Percentiles rank a stretch among this genome's conserved stretches.
These are phyloP conservation scores for Pseudomassariella vexata DNA, from an alignment of 2,329 filamentous ascomycete genomes.

Conservation along the genomic window DNA sequence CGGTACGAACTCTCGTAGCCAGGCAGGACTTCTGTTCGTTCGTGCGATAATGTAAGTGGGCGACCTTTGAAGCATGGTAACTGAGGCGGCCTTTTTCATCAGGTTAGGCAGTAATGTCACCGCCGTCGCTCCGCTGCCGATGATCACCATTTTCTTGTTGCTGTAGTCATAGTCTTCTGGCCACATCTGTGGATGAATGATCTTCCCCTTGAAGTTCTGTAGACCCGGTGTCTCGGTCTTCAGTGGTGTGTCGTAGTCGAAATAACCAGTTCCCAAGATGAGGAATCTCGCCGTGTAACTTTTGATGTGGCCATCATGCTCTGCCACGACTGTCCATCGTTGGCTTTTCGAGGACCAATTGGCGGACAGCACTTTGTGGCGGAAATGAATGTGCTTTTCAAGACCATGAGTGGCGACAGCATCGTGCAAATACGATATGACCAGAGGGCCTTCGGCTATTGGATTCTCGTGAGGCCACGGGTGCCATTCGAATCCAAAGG, in stretches of 20 bases:
- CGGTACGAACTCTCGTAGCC: too few species aligned
- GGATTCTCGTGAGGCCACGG: conserved; percentile 50
- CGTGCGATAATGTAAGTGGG: conserved; percentile 57
- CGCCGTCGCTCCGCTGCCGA: conserved; percentile 75
- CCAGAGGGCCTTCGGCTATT: conserved; percentile 26
- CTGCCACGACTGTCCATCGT: conserved; percentile 36
- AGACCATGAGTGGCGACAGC: conserved; percentile 45
- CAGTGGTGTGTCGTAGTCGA: conserved; percentile 62
- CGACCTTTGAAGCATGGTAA: conserved; percentile 77
- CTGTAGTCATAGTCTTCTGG: conserved; percentile 60
- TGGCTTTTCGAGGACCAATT: conserved; percentile 50
- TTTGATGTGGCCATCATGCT: conserved; percentile 1
- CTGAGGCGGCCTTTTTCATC: conserved; percentile 54
- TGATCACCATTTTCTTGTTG: conserved; percentile 63
- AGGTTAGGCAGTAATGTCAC: conserved; percentile 69
- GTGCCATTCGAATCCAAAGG: conserved; percentile 63
- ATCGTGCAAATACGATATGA: conserved; percentile 46
- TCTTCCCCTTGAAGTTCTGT: conserved; percentile 49
- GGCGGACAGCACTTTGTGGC: conserved; percentile 40
- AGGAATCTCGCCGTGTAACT: conserved; percentile 40
- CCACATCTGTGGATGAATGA: conserved; percentile 69
- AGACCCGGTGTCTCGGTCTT: conserved; percentile 60
- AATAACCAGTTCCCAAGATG: conserved; percentile 61
- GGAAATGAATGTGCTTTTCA: conserved; percentile 44
- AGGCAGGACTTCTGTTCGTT: conserved; percentile 9